Evolutionary conservation across 768 basidiomycete genomes (phyloP), one percentile per base, ranked within the genome.

Genomic region (Leccinum disarticulatum): DNA sequence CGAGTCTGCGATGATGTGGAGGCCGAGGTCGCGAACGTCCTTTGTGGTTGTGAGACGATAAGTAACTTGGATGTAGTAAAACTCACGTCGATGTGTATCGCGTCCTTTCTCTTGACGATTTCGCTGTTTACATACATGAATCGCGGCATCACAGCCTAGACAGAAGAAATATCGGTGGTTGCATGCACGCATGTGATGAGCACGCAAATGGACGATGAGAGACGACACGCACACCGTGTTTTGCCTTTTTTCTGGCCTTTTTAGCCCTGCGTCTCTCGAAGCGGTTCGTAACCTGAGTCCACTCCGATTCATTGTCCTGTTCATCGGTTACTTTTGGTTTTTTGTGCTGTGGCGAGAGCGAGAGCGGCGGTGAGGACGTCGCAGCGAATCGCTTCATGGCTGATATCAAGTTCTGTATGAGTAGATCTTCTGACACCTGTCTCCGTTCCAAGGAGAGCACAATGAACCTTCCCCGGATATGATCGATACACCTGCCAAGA

Each of bases 21-120:
- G 76, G 10, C 89, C 81, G 19, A 98, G 79, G 67, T 98, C 95
- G 36, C 96, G 83, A 22, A 98, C 79, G 68, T 97, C 94, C 95
- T 97, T 31, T 68, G 41, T 6, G 33, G 38, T 28, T 56, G 7
- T 59, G 15, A 30, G 22, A 27, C 28, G 30, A 14, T 17, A 27
- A 6, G 15, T 1, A 9, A 38, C 4, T 6, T 0, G 9, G 9
- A 22, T 38, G 17, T 28, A 47, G 14, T 17, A 25, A 22, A 9
- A 80, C 88, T 60, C 65, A 95, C 95, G 56, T 87, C 87, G 60
- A 95, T 86, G n/a, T 86, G 84, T 56, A 95, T 82, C 41, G 91
- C 87, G 64, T 87, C 82, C 36, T 83, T 85, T 56, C 90, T 77
- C 70, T 83, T 88, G 50, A 80, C 66, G 59, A 95, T 95, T 61